A percentile compares a stretch with the other conserved stretches of the same genome.
Conservation (phyloP, 2,329 filamentous ascomycete species). For the Paecilomyces formosus region DNA sequence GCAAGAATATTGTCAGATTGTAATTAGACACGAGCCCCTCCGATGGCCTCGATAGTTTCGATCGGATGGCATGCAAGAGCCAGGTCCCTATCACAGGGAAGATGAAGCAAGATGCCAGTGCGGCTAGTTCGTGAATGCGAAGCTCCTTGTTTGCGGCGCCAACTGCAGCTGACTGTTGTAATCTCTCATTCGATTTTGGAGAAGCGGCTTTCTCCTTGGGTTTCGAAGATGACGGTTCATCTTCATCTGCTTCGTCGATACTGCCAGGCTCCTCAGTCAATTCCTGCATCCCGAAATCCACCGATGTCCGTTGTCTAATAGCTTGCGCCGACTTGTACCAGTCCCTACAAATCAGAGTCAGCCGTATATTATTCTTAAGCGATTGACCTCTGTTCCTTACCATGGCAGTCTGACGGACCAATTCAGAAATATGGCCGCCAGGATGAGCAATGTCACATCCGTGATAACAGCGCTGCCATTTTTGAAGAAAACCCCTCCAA, state of each 20-base stretch:
- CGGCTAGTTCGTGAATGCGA: slow-evolving; percentile 65
- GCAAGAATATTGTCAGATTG: slow-evolving; percentile 83
- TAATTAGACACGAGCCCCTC: slow-evolving; percentile 87
- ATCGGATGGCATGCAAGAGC: slow-evolving; percentile 72
- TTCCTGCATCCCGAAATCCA: slow-evolving; percentile 12
- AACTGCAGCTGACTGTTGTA: slow-evolving; percentile 12
- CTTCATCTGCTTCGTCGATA: slow-evolving; percentile 8
- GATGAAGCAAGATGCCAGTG: slow-evolving; percentile 69
- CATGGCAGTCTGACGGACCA: slow-evolving; percentile 89
- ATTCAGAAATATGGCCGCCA: slow-evolving; percentile 81
- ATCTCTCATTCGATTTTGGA: slow-evolving; percentile 4
- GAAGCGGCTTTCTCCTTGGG: slow-evolving; percentile 1
- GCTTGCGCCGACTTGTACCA: slow-evolving; percentile 69
- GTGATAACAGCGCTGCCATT: slow-evolving; percentile 79
- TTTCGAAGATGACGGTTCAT: slow-evolving; percentile 5
- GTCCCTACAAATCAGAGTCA: slow-evolving; percentile 40
- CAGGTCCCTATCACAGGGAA: slow-evolving; percentile 75
- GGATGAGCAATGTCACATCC: slow-evolving; percentile 69
- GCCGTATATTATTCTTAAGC: slow-evolving; percentile 1
- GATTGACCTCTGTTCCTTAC: slow-evolving; percentile 42
- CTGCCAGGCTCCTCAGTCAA: slow-evolving; percentile 17
- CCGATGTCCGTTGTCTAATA: slow-evolving; percentile 42
- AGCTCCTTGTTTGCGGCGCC: slow-evolving; percentile 54
- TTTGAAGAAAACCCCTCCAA: slow-evolving; percentile 77
- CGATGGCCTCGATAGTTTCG: slow-evolving; percentile 72